Base-by-base conservation (phyloP, 2,329 filamentous ascomycete genomes). In the Simplicillium sp. region DNA sequence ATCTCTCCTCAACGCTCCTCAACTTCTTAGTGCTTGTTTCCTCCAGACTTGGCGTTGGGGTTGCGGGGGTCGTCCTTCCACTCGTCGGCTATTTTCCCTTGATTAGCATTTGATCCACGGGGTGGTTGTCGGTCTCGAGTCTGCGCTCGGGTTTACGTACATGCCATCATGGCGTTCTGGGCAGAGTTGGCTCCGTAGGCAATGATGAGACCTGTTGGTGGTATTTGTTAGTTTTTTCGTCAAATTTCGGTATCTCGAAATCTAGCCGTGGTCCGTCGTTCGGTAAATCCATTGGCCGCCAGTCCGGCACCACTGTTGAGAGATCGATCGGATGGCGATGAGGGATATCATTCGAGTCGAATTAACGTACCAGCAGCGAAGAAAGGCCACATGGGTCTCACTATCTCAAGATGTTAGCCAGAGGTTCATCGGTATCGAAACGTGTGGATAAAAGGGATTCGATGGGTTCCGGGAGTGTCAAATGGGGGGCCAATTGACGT, bases 11-110 rank as follows among this genome's bases (percentile, higher is more conserved):
- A 25, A 25, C 20, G 9, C 20, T 25, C 20, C 20, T 25, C 20
- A 25, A 25, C 38, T 28, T 25, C 41, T 59, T 73, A 75, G 60
- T 75, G 71, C 42, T 55, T 57, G 36, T 55, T 57, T 36, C 58
- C 50, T 44, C 57, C 60, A 42, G 60, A 52, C 63, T 70, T 74
- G 53, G 64, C 66, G 54, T 73, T 70, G 51, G 80, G 81, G 78
- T 96, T 96, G 67, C 89, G 82, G 52, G 89, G 87, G 70, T 97
- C 90, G 75, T 95, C 94, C 82, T 89, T 94, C 80, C 78, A 96
- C 73, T 97, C 87, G 56, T 85, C 86, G 72, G 80, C 90, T 97
- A 55, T 49, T 37, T 18, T 36, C 44, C n/a, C 25, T 45, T 44
- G 36, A 50, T 60, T 44, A 60, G 55, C 46, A 46, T 46, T 31